Conservation (phyloP, 2,329 filamentous ascomycete genomes). For the Fusarium oxysporum region DNA sequence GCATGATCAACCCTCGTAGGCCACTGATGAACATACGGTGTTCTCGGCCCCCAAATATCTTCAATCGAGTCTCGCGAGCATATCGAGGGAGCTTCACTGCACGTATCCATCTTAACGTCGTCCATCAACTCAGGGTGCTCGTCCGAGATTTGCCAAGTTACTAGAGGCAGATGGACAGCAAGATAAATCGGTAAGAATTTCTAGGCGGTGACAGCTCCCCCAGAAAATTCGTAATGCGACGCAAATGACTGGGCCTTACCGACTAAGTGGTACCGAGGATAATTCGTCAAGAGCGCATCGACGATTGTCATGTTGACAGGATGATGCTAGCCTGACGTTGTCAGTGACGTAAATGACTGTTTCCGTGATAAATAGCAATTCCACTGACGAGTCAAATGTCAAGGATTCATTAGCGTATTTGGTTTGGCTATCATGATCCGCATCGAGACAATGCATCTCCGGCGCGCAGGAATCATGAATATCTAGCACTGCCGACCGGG, state of each 20-base stretch:
- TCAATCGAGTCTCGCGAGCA: background rate
- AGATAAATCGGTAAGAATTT: background rate
- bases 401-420: background rate
- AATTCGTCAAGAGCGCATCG: background rate
- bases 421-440: background rate
- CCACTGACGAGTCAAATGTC: background rate
- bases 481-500: background rate
- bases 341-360: background rate
- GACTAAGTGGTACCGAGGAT: background rate
- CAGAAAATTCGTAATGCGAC: background rate
- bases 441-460: background rate
- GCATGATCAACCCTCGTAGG: slow-evolving; percentile 3
- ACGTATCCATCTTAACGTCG: background rate
- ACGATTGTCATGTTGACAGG: background rate
- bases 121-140: too few species aligned
- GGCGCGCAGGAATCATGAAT: background rate
- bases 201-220: background rate
- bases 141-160: too few species aligned
- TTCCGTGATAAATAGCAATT: background rate
- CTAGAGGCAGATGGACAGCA: too few species aligned
- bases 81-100: background rate
- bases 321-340: slow-evolving; percentile 5
- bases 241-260: background rate
- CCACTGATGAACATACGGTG: background rate
- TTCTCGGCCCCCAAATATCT: background rate